These are phyloP conservation scores for Solanum boliviense DNA, from an alignment of 257 asterid species.

Conservation along the genomic window DNA sequence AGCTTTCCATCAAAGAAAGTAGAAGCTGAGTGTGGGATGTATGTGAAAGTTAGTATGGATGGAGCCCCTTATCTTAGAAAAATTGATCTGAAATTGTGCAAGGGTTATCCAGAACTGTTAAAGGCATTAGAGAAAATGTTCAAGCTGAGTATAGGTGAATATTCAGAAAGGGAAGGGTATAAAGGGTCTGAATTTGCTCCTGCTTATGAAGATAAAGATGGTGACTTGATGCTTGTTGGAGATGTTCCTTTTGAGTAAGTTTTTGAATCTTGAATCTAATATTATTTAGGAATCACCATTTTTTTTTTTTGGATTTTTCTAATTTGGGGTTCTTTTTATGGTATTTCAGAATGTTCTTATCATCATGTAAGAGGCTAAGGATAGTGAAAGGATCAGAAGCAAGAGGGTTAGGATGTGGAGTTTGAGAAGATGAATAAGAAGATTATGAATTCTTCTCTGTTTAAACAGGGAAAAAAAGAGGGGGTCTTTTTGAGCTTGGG, in stretches of 20 bases:
- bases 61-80: constrained; percentile 84
- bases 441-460: constrained; percentile 10
- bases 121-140: constrained; percentile 66
- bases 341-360: constrained; percentile 60
- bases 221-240: constrained; percentile 88
- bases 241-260: constrained; percentile 87
- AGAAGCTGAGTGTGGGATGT: constrained; percentile 36
- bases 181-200: constrained; percentile 85
- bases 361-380: constrained; percentile 71
- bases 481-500: constrained; percentile 38
- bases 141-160: constrained; percentile 71
- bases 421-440: constrained; percentile 9
- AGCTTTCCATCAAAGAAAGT: constrained; percentile 18
- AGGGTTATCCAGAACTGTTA: constrained; percentile 43
- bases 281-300: not conserved
- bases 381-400: constrained; percentile 78
- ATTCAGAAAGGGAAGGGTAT: constrained; percentile 85
- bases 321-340: not conserved
- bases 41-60: constrained; percentile 83
- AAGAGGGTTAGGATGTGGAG: constrained; percentile 52
- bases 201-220: constrained; percentile 89
- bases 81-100: constrained; percentile 54
- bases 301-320: not conserved
- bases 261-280: not conserved
- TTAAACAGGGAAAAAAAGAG: not conserved